Conservation (phyloP, 2,329 filamentous ascomycete genomes). For the Arthrinium phaeospermum region DNA sequence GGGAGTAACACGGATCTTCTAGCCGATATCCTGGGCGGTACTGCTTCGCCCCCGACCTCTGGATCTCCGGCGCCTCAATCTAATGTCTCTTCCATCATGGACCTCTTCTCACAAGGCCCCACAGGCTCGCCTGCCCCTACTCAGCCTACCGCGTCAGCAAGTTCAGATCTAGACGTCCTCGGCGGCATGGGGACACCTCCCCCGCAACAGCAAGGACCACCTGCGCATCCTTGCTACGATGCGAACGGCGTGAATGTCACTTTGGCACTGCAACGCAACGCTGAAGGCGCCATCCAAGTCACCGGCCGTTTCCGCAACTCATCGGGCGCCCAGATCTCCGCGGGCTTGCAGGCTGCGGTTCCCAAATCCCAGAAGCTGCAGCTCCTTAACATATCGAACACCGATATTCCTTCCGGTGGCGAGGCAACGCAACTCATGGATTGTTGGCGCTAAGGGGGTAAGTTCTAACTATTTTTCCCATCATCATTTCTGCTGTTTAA, state of each 20-base stretch:
- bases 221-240: constrained; percentile 77
- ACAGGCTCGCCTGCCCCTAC: constrained; percentile 47
- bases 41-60: constrained; percentile 53
- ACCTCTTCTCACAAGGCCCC: constrained; percentile 71
- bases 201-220: constrained; percentile 50
- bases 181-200: constrained; percentile 55
- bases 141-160: constrained; percentile 52
- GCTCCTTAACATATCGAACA: constrained; percentile 84
- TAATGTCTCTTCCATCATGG: constrained; percentile 81
- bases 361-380: constrained; percentile 96
- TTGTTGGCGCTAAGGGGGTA: constrained; percentile 86
- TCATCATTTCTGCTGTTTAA: constrained; percentile 22
- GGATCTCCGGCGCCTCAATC: constrained; percentile 60
- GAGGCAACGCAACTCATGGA: constrained; percentile 90
- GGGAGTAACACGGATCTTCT: constrained; percentile 83
- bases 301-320: constrained; percentile 83
- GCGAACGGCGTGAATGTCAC: constrained; percentile 84
- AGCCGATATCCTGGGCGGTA: constrained; percentile 87
- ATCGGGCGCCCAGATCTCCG: constrained; percentile 68
- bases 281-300: constrained; percentile 80
- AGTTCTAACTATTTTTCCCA: constrained; percentile 49
- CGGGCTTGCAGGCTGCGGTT: constrained; percentile 91
- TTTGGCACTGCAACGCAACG: constrained; percentile 82
- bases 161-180: constrained; percentile 57
- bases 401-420: constrained; percentile 75